Evolutionary conservation across 1,139 yeast species (phyloP).

Genomic region (Geotrichum klebahnii): DNA sequence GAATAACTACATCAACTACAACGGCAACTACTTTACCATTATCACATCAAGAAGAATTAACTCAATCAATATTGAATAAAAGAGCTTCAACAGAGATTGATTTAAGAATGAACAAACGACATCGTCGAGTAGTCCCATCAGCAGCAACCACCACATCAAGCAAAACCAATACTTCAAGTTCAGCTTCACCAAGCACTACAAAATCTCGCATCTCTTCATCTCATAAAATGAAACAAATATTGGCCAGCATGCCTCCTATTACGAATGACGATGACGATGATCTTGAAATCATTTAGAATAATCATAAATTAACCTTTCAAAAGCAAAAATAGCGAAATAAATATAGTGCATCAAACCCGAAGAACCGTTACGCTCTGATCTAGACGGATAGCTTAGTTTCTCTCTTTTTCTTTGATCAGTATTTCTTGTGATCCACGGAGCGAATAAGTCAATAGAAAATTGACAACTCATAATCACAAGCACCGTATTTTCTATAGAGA

Average conservation of each 20-base stretch:
- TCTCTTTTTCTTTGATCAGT: too few relatives aligned
- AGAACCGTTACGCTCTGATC: too few relatives aligned
- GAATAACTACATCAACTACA: background rate
- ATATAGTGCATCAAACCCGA: too few relatives aligned
- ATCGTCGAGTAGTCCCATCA: background rate
- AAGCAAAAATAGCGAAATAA: too few relatives aligned
- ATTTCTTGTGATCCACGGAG: too few relatives aligned
- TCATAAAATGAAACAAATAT: conserved; percentile 3
- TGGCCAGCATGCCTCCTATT: background rate
- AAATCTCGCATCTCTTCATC: background rate
- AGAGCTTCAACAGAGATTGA: conserved; percentile 11
- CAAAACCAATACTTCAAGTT: background rate
- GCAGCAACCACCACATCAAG: background rate
- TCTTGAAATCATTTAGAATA: conserved; percentile 7
- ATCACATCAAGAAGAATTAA: background rate
- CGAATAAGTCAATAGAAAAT: too few relatives aligned
- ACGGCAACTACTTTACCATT: conserved; percentile 1
- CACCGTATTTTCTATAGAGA: too few relatives aligned
- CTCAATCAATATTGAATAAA: conserved; percentile 1
- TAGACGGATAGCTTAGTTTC: too few relatives aligned
- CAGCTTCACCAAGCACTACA: background rate
- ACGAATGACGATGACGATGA: conserved; percentile 5
- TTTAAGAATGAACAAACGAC: conserved; percentile 14
- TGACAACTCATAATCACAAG: too few relatives aligned
- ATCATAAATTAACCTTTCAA: too few relatives aligned